Conservation (phyloP, 1,284 basidiomycete species). For the Puccinia polysora region DNA sequence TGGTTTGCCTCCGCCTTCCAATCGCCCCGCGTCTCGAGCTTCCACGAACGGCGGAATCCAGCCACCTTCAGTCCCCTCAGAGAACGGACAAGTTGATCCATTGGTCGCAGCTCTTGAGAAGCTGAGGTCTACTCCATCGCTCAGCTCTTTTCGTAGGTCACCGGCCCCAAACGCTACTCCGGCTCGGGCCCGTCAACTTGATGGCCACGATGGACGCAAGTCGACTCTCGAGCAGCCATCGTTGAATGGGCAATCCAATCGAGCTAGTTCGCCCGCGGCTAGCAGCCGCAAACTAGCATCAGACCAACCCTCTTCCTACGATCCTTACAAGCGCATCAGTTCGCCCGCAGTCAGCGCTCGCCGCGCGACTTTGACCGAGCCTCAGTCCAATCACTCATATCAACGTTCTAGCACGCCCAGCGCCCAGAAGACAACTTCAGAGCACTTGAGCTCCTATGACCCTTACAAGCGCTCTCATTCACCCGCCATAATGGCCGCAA, state of each 20-base stretch:
- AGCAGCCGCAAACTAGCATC: background rate
- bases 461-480: slow-evolving; percentile 23
- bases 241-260: slow-evolving; percentile 9
- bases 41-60: slow-evolving; percentile 21
- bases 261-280: slow-evolving; percentile 39
- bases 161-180: slow-evolving; percentile 26
- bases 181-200: background rate
- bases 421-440: too few relatives aligned
- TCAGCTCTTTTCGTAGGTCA: slow-evolving; percentile 29
- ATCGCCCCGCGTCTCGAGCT: slow-evolving; percentile 22
- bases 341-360: background rate
- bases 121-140: slow-evolving; percentile 39
- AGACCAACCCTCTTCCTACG: slow-evolving; percentile 4
- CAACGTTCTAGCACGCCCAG: too few relatives aligned
- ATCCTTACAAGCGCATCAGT: slow-evolving; percentile 3
- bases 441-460: too few relatives aligned
- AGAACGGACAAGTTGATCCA: slow-evolving; percentile 37
- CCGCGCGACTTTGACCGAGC: background rate
- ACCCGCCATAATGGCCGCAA: background rate
- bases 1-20: slow-evolving; percentile 31
- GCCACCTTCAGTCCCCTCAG: slow-evolving; percentile 33
- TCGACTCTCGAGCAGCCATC: slow-evolving; percentile 1
- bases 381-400: too few relatives aligned
- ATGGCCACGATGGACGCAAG: slow-evolving; percentile 13
- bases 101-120: slow-evolving; percentile 40